These are phyloP conservation scores for Xerophyta viscosa DNA, from an alignment of 106 monocot species.

Conservation along the genomic window DNA sequence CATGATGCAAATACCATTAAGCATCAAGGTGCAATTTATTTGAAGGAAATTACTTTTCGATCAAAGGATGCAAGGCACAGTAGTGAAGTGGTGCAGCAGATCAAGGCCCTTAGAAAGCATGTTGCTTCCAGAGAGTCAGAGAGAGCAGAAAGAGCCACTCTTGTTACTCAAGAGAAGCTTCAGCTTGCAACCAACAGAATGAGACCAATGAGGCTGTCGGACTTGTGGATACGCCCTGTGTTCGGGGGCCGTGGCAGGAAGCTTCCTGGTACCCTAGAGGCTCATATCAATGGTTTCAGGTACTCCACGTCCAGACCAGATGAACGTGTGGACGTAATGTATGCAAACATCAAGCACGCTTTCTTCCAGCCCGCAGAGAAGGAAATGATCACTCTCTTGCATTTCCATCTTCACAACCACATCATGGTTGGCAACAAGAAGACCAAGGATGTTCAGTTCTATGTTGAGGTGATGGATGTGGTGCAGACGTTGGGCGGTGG, in stretches of 20 bases:
- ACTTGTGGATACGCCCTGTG: constrained; percentile 78
- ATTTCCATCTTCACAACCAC: constrained; percentile 45
- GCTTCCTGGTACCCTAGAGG: constrained; percentile 69
- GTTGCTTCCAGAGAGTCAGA: constrained; percentile 89
- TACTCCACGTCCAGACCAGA: constrained; percentile 34
- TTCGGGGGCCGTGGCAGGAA: constrained; percentile 84
- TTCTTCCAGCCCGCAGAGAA: constrained; percentile 48
- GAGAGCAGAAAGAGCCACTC: constrained; percentile 88
- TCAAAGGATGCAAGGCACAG: constrained; percentile 78
- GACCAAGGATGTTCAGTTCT: constrained; percentile 48
- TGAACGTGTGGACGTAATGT: constrained; percentile 32
- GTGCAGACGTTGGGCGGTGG: constrained; percentile 50
- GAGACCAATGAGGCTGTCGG: constrained; percentile 49
- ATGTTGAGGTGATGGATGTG: constrained; percentile 42
- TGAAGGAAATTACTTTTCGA: constrained; percentile 87
- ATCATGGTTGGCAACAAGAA: constrained; percentile 48
- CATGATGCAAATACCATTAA: constrained; percentile 75
- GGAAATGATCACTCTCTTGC: constrained; percentile 42
- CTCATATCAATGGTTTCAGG: constrained; percentile 55
- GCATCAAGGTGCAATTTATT: constrained; percentile 59
- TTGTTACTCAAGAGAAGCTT: constrained; percentile 90
- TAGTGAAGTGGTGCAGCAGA: constrained; percentile 77
- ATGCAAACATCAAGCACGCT: constrained; percentile 40
- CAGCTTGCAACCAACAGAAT: constrained; percentile 56
- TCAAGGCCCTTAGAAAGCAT: constrained; percentile 74